phyloP scores from a whole-genome alignment of 331 rosid genomes.

The Rhamnella rubrinervis region DNA sequence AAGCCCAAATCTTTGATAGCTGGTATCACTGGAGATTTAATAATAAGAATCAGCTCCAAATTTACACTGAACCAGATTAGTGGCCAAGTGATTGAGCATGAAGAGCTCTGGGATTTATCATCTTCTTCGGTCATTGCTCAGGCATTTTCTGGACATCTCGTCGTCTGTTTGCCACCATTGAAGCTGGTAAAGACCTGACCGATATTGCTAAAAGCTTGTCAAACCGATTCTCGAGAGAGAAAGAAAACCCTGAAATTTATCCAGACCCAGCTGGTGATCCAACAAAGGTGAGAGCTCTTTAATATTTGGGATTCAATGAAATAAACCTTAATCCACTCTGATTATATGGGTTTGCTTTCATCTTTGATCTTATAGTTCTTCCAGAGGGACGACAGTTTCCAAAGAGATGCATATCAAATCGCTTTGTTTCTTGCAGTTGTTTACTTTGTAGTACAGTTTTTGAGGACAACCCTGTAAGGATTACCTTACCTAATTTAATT shows the following conservation, averaged over 20 bases:
- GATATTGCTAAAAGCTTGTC: slow-evolving; percentile 48
- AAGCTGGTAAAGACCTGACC: slow-evolving; percentile 64
- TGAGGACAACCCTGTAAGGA: slow-evolving; percentile 61
- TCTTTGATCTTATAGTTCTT: slow-evolving; percentile 62
- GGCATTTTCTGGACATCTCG: slow-evolving; percentile 91
- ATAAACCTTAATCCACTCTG: not conserved
- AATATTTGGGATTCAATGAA: too few species aligned
- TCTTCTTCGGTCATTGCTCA: slow-evolving; percentile 58
- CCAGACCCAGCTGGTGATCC: slow-evolving; percentile 93
- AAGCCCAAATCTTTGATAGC: slow-evolving; percentile 58
- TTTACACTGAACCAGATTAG: slow-evolving; percentile 93
- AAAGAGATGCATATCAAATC: slow-evolving; percentile 82
- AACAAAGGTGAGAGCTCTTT: slow-evolving; percentile 65
- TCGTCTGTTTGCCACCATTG: slow-evolving; percentile 49
- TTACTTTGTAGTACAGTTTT: slow-evolving; percentile 80
- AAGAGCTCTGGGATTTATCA: slow-evolving; percentile 88
- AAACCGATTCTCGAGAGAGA: slow-evolving; percentile 37
- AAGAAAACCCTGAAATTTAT: slow-evolving; percentile 62
- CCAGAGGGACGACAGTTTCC: slow-evolving; percentile 74
- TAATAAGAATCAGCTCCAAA: slow-evolving; percentile 55
- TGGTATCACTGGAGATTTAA: slow-evolving; percentile 56
- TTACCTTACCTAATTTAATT: not conserved
- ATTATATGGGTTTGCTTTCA: slow-evolving; percentile 15
- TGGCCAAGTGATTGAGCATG: slow-evolving; percentile 81
- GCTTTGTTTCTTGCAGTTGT: slow-evolving; percentile 69